A percentile compares a stretch with the other conserved stretches of the same genome.
Conservation (phyloP, 2,329 filamentous ascomycete species). For the Scortechinia acanthostroma region DNA sequence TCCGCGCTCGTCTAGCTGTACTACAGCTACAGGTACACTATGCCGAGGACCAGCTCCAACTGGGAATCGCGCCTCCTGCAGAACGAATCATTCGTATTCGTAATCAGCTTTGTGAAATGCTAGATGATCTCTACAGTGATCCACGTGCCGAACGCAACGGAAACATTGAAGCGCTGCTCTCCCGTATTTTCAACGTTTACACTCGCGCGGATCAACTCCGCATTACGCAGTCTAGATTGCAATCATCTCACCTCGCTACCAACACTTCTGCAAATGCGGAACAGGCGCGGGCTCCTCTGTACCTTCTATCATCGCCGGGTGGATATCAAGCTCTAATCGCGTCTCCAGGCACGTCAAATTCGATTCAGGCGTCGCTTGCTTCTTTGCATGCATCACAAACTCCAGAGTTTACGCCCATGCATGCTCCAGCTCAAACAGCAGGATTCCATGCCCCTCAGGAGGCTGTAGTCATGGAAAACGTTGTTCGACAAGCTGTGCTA, state of each 20-base stretch:
- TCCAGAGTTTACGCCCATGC: no score
- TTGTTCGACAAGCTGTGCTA: slow-evolving; percentile 2
- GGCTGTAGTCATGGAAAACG: not conserved
- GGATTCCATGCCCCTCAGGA: slow-evolving; percentile 8
- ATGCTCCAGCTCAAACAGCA: slow-evolving; percentile 10
- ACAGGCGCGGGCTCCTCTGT: slow-evolving; percentile 15
- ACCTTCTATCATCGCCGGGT: slow-evolving; percentile 30
- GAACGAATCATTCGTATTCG: slow-evolving; percentile 17
- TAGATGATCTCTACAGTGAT: not conserved
- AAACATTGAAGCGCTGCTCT: slow-evolving; percentile 15
- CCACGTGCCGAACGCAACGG: slow-evolving; percentile 10
- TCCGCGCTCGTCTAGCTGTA: slow-evolving; percentile 11
- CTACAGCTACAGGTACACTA: slow-evolving; percentile 8
- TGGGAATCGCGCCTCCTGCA: slow-evolving; percentile 15
- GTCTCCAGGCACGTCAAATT: slow-evolving; percentile 18
- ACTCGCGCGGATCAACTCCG: slow-evolving; percentile 19
- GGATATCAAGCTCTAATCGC: slow-evolving; percentile 33
- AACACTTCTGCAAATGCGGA: slow-evolving; percentile 5
- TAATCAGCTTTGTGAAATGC: slow-evolving; percentile 14
- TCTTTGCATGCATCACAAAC: not conserved
- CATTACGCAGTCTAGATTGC: slow-evolving; percentile 9
- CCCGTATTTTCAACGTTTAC: slow-evolving; percentile 17
- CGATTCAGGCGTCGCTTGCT: not conserved
- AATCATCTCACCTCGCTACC: not conserved
- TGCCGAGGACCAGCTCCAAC: slow-evolving; percentile 16